Percentiles rank a stretch among this genome's conserved stretches.
Evolutionary conservation across 2,329 filamentous ascomycete species (phyloP).

Genomic region (Ophiostoma populinum): DNA sequence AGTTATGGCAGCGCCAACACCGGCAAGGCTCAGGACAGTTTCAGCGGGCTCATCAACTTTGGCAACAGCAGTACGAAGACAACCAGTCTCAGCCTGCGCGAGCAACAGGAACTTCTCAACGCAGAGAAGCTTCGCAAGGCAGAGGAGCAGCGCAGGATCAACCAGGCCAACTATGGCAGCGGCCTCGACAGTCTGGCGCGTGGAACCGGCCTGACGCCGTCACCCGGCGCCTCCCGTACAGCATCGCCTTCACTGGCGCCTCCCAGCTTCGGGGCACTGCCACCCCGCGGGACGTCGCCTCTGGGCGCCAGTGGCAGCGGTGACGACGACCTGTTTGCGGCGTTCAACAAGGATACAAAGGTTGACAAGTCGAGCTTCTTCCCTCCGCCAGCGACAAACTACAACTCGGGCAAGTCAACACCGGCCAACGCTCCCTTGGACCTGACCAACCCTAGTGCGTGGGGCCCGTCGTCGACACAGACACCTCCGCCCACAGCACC

Average conservation of each 20-base stretch:
- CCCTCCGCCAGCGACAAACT: slow-evolving; percentile 31
- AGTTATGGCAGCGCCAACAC: too few relatives aligned
- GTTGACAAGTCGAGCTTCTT: slow-evolving; percentile 51
- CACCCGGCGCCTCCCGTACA: slow-evolving; percentile 29
- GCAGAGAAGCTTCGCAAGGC: slow-evolving; percentile 55
- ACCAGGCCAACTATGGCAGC: slow-evolving; percentile 63
- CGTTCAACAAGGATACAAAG: slow-evolving; percentile 47
- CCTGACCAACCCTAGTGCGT: slow-evolving; percentile 35
- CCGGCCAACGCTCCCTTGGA: slow-evolving; percentile 28
- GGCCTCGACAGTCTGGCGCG: slow-evolving; percentile 53
- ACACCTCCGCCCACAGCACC: slow-evolving; percentile 19
- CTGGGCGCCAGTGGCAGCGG: slow-evolving; percentile 19
- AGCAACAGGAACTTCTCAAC: slow-evolving; percentile 54
- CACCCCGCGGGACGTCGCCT: slow-evolving; percentile 12
- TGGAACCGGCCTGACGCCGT: slow-evolving; percentile 14
- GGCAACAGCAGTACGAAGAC: slow-evolving; percentile 33
- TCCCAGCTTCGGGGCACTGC: slow-evolving; percentile 6
- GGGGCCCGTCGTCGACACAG: slow-evolving; percentile 20
- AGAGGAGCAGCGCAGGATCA: slow-evolving; percentile 51
- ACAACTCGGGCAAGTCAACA: slow-evolving; percentile 24
- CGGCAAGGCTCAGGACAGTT: slow-evolving; percentile 49
- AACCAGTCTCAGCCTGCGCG: slow-evolving; percentile 59
- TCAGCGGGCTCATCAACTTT: slow-evolving; percentile 57
- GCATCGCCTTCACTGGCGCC: slow-evolving; percentile 24
- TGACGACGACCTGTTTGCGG: slow-evolving; percentile 49